Conservation (phyloP, 352 stramenopile species). For the Globisporangium camurandrum region DNA sequence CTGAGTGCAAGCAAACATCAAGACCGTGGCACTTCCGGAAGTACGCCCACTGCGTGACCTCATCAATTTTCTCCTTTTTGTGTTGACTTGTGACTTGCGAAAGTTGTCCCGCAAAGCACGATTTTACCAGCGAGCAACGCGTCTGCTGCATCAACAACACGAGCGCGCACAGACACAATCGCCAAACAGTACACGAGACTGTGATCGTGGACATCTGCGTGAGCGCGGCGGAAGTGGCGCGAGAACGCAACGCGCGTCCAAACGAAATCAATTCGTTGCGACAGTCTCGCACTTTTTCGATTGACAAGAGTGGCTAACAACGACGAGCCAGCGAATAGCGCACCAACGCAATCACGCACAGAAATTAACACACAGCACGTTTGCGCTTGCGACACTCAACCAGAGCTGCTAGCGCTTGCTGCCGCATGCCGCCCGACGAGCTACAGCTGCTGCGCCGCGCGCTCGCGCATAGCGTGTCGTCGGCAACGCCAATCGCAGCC, state of each 20-base stretch:
- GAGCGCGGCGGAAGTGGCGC: neutral
- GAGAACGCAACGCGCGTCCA: neutral
- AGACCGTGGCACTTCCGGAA: too few relatives aligned
- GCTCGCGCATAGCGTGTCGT: slow-evolving; percentile 1
- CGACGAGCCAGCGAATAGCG: neutral
- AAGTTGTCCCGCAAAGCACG: too few relatives aligned
- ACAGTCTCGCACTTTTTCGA: neutral
- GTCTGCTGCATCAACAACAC: too few relatives aligned
- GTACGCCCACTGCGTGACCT: too few relatives aligned
- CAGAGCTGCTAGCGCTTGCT: neutral
- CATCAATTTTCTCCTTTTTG: too few relatives aligned
- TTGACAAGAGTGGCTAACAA: neutral
- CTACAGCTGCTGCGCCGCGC: slow-evolving; percentile 11
- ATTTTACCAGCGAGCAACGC: too few relatives aligned
- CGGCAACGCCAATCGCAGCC: neutral
- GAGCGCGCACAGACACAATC: neutral
- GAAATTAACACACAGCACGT: neutral
- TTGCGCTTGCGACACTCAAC: neutral
- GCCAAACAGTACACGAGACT: too few relatives aligned
- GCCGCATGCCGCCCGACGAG: slow-evolving; percentile 2
- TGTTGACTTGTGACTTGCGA: too few relatives aligned
- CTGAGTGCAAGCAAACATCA: too few relatives aligned
- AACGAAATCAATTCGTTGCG: neutral
- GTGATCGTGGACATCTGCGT: slow-evolving; percentile 3
- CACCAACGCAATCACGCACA: neutral